Conservation (phyloP, 169 alveolate genomes). For the Plasmodium gonderi region DNA sequence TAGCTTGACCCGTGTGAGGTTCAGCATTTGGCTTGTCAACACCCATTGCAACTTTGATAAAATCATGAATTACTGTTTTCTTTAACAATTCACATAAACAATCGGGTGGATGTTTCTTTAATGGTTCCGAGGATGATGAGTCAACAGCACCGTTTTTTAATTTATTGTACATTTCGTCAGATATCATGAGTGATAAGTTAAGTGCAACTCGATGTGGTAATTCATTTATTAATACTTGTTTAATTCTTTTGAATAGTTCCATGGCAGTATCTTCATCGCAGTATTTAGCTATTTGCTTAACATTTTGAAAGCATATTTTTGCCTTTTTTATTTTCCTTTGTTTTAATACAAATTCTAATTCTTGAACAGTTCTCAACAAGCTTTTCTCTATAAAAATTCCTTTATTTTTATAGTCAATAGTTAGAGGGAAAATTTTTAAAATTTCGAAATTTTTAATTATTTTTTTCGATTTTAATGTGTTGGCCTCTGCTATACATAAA, state of each 20-base stretch:
- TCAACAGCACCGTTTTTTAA: not conserved
- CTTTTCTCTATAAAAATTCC: conserved; percentile 19
- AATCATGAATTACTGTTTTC: not conserved
- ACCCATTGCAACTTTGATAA: not conserved
- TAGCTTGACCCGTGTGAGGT: not conserved
- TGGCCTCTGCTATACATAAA: not conserved
- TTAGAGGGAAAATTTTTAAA: conserved; percentile 34
- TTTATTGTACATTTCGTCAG: conserved; percentile 39
- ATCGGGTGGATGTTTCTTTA: not conserved
- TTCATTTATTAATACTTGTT: conserved; percentile 36
- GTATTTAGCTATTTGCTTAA: conserved; percentile 23
- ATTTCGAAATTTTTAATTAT: conserved; percentile 46
- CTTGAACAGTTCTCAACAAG: conserved; percentile 4
- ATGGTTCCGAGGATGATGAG: not conserved
- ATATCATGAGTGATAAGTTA: conserved; percentile 2
- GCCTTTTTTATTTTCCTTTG: conserved; percentile 18
- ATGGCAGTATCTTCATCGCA: conserved; percentile 49
- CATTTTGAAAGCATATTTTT: conserved; percentile 1
- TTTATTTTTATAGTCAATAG: conserved; percentile 29
- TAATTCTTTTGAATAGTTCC: conserved; percentile 9
- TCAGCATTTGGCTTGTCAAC: not conserved
- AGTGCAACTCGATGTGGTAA: conserved; percentile 24
- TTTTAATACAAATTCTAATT: conserved; percentile 5
- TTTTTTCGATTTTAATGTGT: conserved; percentile 17
- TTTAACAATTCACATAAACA: not conserved